Evolutionary conservation across 495 filamentous ascomycete species (phyloP).

Genomic region (Thermothielavioides terrestris): DNA sequence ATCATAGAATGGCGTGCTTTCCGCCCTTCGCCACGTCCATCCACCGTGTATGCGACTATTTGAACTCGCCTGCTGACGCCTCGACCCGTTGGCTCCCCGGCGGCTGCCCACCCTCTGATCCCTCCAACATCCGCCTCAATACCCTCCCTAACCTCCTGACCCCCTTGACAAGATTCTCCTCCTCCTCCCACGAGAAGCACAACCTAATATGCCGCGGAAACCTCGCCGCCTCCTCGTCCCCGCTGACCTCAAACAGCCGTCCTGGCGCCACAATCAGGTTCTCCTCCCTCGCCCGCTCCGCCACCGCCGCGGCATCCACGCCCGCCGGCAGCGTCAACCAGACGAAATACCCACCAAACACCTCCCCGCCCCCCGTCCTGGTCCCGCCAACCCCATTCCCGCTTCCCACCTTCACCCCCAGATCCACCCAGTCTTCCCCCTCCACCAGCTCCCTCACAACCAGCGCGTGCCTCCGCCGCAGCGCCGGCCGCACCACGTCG

Average conservation of each 20-base stretch:
- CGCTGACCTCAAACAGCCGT: conserved; percentile 56
- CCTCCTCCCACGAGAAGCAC: conserved; percentile 70
- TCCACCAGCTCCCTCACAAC: conserved; percentile 49
- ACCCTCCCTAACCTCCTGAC: conserved; percentile 52
- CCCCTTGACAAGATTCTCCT: conserved; percentile 58
- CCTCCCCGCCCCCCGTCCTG: conserved; percentile 12
- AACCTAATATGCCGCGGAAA: conserved; percentile 54
- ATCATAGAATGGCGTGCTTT: too few species aligned
- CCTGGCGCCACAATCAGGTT: conserved; percentile 57
- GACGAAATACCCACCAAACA: conserved; percentile 71
- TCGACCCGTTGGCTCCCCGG: neutral
- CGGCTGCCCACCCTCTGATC: neutral
- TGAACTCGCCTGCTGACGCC: neutral
- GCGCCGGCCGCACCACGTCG: conserved; percentile 39
- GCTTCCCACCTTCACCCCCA: conserved; percentile 44
- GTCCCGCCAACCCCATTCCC: neutral
- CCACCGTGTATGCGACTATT: too few species aligned
- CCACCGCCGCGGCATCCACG: conserved; percentile 44
- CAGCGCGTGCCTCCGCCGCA: conserved; percentile 46
- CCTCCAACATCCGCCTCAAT: conserved; percentile 17
- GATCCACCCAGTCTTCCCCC: conserved; percentile 45
- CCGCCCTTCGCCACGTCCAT: too few species aligned
- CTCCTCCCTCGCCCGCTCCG: conserved; percentile 46
- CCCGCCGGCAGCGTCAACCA: conserved; percentile 58
- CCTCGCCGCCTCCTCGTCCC: conserved; percentile 39